Evolutionary conservation across 345 rosid genomes (phyloP), one percentile per base, ranked within the genome.

Genomic region (Adansonia digitata): DNA sequence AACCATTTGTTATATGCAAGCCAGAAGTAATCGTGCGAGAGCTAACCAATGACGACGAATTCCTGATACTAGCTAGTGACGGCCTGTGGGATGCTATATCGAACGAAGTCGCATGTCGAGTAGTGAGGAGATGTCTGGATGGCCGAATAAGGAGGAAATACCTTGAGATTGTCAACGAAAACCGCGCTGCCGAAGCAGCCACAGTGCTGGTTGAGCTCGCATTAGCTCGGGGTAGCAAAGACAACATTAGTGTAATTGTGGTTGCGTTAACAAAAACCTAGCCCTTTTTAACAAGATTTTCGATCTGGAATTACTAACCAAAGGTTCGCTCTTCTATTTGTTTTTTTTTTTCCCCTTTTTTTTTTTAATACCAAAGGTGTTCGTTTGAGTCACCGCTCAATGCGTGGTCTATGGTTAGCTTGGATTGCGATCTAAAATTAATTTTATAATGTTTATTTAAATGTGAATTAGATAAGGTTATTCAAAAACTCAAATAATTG

Each of bases 31-130:
- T 46, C 0, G 80, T 86, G 75, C 69, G 27, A n/a, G 63, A 81
- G 48, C 73, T 91, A 72, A 84, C 78, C 0, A 65, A 79, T 24
- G 39, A 45, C 1, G 94, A 94, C 49, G 92, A 91, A 29, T 92
- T 89, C 78, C 84, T 94, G 4, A 85, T 92, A 45, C 84, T 91
- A 35, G 95, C 93, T 2, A 89, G 90, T 9, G 94, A 92, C 22
- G 97, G 94, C n/a, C 65, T 94, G 24, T 92, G 97, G 97, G 91
- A 88, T 14, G 91, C 86, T 1, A 69, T 94, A 35, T 80, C 94
- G 1, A 92, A 91, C 57, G 87, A 86, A 42, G 78, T 76, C n/a
- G 97, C 97, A 0, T 88, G 92, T 72, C 82, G 74, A 37, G 83
- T 92, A 4, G 91, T 83, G 65, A 86, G 80, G 71, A 82, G 81